Conservation (phyloP, 768 basidiomycete species). For the Roridomyces roridus region DNA sequence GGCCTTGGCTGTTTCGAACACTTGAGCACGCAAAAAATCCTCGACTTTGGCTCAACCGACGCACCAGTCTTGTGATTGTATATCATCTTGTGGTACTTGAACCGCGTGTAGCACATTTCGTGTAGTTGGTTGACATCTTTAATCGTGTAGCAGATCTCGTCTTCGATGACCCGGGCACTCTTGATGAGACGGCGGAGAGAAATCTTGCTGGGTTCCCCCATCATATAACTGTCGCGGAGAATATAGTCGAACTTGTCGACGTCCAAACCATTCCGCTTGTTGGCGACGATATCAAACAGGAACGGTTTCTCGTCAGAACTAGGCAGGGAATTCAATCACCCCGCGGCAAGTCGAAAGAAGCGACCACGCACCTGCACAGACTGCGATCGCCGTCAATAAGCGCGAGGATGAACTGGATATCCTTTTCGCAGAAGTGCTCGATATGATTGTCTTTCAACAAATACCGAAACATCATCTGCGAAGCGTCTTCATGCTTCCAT, state of each 20-base stretch:
- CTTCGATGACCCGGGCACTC: slow-evolving; percentile 76
- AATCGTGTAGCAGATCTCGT: slow-evolving; percentile 81
- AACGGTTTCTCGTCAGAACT: slow-evolving; percentile 65
- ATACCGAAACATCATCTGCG: slow-evolving; percentile 83
- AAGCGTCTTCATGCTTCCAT: slow-evolving; percentile 83
- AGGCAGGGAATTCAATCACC: slow-evolving; percentile 9
- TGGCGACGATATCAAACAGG: slow-evolving; percentile 86
- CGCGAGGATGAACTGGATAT: slow-evolving; percentile 73
- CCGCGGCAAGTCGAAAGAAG: too few relatives aligned
- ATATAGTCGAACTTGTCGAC: slow-evolving; percentile 95
- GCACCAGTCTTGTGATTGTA: slow-evolving; percentile 82
- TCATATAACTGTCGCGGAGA: slow-evolving; percentile 71
- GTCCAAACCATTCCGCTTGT: slow-evolving; percentile 81
- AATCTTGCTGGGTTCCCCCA: slow-evolving; percentile 66
- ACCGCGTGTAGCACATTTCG: slow-evolving; percentile 75
- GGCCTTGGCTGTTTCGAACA: slow-evolving; percentile 60
- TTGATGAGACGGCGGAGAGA: slow-evolving; percentile 68
- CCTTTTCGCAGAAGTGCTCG: slow-evolving; percentile 46
- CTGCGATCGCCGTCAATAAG: slow-evolving; percentile 69
- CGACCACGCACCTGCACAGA: too few relatives aligned
- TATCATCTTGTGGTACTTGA: slow-evolving; percentile 80
- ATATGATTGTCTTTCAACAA: slow-evolving; percentile 65
- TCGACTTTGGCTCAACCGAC: slow-evolving; percentile 20
- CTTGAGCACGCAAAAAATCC: slow-evolving; percentile 2
- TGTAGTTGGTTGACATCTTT: slow-evolving; percentile 82